These are phyloP conservation scores for Omphalea diandra DNA, from an alignment of 441 rosid genomes.

Conservation along the genomic window DNA sequence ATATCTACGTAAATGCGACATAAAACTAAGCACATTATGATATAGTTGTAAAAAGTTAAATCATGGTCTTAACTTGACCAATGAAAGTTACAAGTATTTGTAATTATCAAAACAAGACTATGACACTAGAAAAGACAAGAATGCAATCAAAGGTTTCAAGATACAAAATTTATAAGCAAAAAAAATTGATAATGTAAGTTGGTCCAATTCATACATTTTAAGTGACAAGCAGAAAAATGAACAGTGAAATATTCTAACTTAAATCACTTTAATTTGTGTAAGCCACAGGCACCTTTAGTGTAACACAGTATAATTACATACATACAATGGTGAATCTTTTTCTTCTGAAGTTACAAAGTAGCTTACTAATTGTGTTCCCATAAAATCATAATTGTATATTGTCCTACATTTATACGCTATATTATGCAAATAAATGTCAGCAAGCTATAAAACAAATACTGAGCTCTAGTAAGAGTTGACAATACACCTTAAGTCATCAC, in stretches of 20 bases:
- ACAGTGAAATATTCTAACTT: not conserved
- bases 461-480: not conserved
- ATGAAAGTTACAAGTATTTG: not conserved
- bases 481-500: not conserved
- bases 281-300: not conserved
- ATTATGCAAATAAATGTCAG: constrained; percentile 1
- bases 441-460: not conserved
- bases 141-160: not conserved
- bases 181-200: constrained; percentile 1
- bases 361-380: too few species aligned
- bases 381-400: not conserved
- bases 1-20: not conserved
- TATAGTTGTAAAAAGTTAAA: too few species aligned
- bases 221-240: not conserved
- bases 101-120: not conserved
- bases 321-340: not conserved
- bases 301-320: not conserved
- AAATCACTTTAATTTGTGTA: not conserved
- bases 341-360: not conserved
- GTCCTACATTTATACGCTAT: too few species aligned
- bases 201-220: not conserved
- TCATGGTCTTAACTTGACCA: not conserved
- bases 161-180: not conserved
- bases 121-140: not conserved
- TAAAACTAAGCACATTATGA: constrained; percentile 1